phyloP scores from a whole-genome alignment of 176 grass and related monocot species.

The Stipa capillata region DNA sequence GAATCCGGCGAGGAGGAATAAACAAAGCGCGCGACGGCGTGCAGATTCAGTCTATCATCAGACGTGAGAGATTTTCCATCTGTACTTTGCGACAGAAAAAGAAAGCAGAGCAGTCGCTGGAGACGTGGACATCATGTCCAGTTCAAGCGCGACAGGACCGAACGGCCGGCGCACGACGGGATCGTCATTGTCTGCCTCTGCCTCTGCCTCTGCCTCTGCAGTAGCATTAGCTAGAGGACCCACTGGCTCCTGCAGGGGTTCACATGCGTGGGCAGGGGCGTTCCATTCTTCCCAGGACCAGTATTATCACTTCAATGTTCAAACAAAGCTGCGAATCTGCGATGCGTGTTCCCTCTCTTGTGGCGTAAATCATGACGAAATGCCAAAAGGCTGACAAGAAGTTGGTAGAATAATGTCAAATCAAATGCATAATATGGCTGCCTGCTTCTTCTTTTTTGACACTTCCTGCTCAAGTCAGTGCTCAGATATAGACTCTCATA shows the following conservation, averaged over 20 bases:
- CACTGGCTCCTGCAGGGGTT: background rate
- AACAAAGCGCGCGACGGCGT: too few relatives aligned
- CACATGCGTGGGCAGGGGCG: background rate
- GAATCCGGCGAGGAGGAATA: background rate
- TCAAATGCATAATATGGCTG: background rate
- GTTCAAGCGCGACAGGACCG: conserved; percentile 13
- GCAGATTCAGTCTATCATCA: too few relatives aligned
- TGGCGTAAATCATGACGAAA: background rate
- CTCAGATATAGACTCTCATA: background rate
- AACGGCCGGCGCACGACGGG: background rate
- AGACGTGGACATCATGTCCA: background rate
- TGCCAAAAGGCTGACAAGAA: background rate
- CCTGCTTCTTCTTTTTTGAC: background rate
- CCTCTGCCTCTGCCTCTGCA: background rate
- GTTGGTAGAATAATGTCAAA: background rate
- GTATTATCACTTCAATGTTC: background rate
- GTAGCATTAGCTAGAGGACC: background rate
- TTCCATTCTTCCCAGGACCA: background rate
- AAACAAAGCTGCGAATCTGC: background rate
- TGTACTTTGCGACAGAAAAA: background rate
- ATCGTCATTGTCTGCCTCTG: too few relatives aligned
- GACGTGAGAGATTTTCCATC: background rate
- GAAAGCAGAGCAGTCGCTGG: background rate
- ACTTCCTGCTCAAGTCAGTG: background rate
- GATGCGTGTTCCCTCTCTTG: background rate